Evolutionary conservation across 2,329 filamentous ascomycete species (phyloP).

Genomic region (Coleophoma cylindrospora): DNA sequence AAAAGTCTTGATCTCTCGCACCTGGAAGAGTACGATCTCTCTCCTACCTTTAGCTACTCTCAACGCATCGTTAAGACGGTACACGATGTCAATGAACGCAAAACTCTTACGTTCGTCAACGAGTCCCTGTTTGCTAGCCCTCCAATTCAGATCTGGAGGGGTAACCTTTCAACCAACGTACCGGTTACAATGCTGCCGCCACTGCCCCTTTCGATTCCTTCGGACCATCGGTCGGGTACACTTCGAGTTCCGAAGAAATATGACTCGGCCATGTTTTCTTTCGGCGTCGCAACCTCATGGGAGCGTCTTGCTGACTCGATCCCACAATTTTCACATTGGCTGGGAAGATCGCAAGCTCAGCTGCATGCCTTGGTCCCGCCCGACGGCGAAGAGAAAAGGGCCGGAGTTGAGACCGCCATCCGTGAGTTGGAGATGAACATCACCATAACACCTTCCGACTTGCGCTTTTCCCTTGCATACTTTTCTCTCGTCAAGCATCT

Average conservation of each 20-base stretch:
- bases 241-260: constrained; percentile 5
- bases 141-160: constrained; percentile 1
- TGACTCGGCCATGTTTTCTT: constrained; percentile 17
- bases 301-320: constrained; percentile 14
- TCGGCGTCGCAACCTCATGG: constrained; percentile 18
- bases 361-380: constrained; percentile 14
- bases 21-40: constrained; percentile 8
- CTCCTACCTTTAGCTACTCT: constrained; percentile 11
- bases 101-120: constrained; percentile 10
- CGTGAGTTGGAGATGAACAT: constrained; percentile 10
- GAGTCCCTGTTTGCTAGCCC: constrained; percentile 8
- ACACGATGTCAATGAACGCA: constrained; percentile 3
- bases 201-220: constrained; percentile 5
- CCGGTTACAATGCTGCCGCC: constrained; percentile 1
- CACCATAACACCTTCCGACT: constrained; percentile 7
- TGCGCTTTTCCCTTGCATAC: constrained; percentile 13
- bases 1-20: constrained; percentile 7
- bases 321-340: constrained; percentile 19
- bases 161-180: constrained; percentile 4
- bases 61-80: constrained; percentile 11
- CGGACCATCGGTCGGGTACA: constrained; percentile 6
- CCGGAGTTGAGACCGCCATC: constrained; percentile 8
- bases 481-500: constrained; percentile 19
- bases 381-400: constrained; percentile 3
- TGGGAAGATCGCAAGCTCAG: constrained; percentile 8